These are phyloP conservation scores for Peribolospora baueri DNA, from an alignment of 768 basidiomycete species.

Conservation along the genomic window DNA sequence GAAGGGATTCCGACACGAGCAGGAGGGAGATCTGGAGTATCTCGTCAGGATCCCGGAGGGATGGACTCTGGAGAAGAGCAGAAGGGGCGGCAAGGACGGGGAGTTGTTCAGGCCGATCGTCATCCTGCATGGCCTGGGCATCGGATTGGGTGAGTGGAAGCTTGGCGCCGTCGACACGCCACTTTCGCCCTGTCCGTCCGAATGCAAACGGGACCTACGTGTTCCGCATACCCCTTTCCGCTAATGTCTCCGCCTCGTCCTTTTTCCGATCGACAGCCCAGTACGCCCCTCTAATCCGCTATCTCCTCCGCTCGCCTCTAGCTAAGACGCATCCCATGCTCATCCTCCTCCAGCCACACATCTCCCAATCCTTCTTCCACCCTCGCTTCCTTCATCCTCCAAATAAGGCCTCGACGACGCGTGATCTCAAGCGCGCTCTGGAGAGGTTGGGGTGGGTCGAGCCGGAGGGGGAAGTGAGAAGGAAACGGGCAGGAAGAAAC, in stretches of 20 bases:
- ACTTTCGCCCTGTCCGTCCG: no score
- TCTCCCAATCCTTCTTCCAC: constrained; percentile 67
- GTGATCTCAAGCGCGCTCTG: constrained; percentile 34
- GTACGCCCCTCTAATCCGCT: no score
- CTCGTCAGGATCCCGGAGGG: constrained; percentile 41
- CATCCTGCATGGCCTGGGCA: constrained; percentile 69
- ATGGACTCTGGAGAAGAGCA: constrained; percentile 35
- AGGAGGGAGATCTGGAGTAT: constrained; percentile 42
- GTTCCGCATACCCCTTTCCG: no score
- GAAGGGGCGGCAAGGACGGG: constrained; percentile 7
- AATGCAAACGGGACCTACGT: no score
- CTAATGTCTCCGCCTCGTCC: no score
- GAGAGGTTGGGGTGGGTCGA: constrained; percentile 29
- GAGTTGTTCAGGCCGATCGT: constrained; percentile 34
- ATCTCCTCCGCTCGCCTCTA: constrained; percentile 2
- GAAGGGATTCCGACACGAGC: constrained; percentile 9
- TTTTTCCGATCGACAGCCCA: no score
- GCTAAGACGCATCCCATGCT: constrained; percentile 47
- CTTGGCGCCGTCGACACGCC: no score
- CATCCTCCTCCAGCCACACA: constrained; percentile 56
- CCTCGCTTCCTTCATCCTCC: constrained; percentile 45
- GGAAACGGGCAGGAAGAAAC: constrained; percentile 25
- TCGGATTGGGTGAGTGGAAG: constrained; percentile 33
- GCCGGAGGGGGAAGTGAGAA: not conserved
- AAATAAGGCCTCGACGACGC: constrained; percentile 34